Conservation (phyloP, 176 grass and related monocot species). For the Avena eriantha region DNA sequence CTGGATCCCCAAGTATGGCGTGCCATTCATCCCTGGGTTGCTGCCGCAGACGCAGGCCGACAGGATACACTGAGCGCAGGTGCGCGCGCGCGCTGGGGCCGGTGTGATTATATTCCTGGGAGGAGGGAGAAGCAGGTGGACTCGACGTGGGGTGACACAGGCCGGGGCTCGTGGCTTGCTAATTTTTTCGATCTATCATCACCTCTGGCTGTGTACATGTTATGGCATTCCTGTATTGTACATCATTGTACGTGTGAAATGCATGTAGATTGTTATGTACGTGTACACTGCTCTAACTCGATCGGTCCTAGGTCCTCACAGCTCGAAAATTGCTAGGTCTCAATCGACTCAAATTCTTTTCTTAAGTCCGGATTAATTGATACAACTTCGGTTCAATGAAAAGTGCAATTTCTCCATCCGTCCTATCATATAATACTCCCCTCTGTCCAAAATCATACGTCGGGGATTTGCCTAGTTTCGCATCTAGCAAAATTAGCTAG, state of each 20-base stretch:
- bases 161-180: not conserved
- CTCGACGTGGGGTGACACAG: not conserved
- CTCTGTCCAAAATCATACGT: too few relatives aligned
- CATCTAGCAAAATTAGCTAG: too few relatives aligned
- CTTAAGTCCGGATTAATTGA: too few relatives aligned
- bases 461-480: too few relatives aligned
- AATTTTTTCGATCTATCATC: conserved; percentile 1
- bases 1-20: conserved; percentile 65
- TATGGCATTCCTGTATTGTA: not conserved
- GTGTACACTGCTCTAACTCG: too few relatives aligned
- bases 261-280: not conserved
- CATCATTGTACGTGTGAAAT: not conserved
- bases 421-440: too few relatives aligned
- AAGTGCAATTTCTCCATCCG: too few relatives aligned
- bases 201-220: not conserved
- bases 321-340: too few relatives aligned
- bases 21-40: conserved; percentile 60
- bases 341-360: too few relatives aligned
- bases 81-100: not conserved
- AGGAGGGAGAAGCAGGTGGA: not conserved
- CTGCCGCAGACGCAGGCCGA: conserved; percentile 39
- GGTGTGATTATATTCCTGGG: not conserved
- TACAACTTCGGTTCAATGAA: too few relatives aligned
- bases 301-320: too few relatives aligned
- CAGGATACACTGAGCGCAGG: conserved; percentile 50